Evolutionary conservation across 169 alveolate species (phyloP), one percentile per base, ranked within the genome.

Genomic region (Plasmodium yoelii): DNA sequence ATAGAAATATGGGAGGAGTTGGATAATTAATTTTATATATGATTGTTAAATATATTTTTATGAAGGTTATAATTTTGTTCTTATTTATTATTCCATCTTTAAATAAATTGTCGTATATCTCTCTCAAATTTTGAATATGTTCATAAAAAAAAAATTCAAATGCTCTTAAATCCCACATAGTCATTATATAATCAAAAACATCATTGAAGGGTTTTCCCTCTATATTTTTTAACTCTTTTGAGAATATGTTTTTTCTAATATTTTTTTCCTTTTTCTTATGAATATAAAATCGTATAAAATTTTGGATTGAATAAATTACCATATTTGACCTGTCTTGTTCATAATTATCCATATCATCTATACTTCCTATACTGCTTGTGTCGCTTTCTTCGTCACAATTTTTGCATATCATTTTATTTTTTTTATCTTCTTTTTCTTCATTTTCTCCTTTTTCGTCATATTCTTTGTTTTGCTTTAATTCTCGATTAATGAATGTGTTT

Each of bases 1-100:
- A 82, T 6, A 82, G 10, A 3, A 82, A n/a, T n/a, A 80, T 80
- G 24, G 90, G 90, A 15, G 90, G 90, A 67, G 77, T 67, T 24
- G 90, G 90, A 34, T 55, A 67, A 24, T 82, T 71, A 59, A 82
- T 82, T 28, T 71, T 70, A 24, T 55, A 67, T 5, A 82, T 28
- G 12, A 82, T 63, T 34, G 46, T 42, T 51, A 82, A 68, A 26
- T 55, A 82, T 5, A 82, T 39, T 46, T 82, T 65, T 28, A 82
- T 67, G 60, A 65, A 82, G 2, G 64, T 59, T 60, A 82, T 22
- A 6, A 82, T 28, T 44, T 67, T 82, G 26, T 65, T 82, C 24
- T 82, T 82, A 67, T 56, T 82, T 49, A 82, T 42, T 19, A 82
- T 67, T 24, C 51, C 59, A 63, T 82, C 90, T 82, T 55, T 82